phyloP scores from a whole-genome alignment of 257 asterid species.

The Henckelia pumila region DNA sequence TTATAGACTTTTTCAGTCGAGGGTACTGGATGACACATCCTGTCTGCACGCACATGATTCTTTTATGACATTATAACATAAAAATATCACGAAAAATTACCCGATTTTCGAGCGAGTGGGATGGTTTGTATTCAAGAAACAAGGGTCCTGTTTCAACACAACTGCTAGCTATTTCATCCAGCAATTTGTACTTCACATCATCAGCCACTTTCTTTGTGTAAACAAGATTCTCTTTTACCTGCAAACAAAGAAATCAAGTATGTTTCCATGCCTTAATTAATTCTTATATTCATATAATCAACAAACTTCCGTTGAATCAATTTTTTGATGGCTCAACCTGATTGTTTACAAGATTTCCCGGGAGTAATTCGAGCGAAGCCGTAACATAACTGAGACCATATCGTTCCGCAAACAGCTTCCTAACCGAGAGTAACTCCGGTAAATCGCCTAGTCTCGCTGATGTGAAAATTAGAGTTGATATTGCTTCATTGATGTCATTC shows the following conservation, averaged over 20 bases:
- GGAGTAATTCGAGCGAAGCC: constrained; percentile 54
- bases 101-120: constrained; percentile 32
- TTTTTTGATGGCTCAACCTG: constrained; percentile 41
- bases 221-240: constrained; percentile 45
- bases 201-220: constrained; percentile 41
- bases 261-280: neutral
- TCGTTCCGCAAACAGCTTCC: constrained; percentile 63
- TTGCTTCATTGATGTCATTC: constrained; percentile 66
- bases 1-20: no score
- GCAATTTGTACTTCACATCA: constrained; percentile 51
- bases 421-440: constrained; percentile 58
- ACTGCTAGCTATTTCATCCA: constrained; percentile 52
- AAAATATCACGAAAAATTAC: constrained; percentile 13
- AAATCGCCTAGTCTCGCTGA: constrained; percentile 79
- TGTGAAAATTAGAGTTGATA: constrained; percentile 65
- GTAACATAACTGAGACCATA: constrained; percentile 53
- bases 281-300: neutral
- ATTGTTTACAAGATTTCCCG: constrained; percentile 62
- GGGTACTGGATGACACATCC: neutral
- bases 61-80: no score
- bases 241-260: constrained; percentile 17
- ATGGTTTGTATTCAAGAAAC: constrained; percentile 47
- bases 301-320: neutral
- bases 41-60: constrained; percentile 5
- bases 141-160: constrained; percentile 41